Base-by-base conservation (phyloP, 2,329 filamentous ascomycete species). In the Alternaria gansuensis region DNA sequence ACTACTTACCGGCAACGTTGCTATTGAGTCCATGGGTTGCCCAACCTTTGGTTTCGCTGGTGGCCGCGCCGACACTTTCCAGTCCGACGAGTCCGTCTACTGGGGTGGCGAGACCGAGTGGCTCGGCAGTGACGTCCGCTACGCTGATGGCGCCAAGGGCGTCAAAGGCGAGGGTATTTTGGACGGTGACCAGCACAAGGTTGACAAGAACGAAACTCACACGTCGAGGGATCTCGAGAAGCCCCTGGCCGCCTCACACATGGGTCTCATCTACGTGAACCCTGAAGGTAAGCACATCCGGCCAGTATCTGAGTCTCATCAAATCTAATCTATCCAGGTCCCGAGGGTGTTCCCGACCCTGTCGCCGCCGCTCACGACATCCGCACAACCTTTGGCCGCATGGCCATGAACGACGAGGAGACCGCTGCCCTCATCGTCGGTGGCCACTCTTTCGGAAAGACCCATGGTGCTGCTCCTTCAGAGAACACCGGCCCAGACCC, bases 401-500 rank as follows among this genome's bases (percentile, higher is more conserved):
- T 93, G 90, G 90, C 87, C 62, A 93, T 93, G 90, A 87, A 91
- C 73, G 89, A 93, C 73, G 87, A 91, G 78, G 90, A 93, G 82
- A 93, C 90, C 0, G 90, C 91, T 53, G 90, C 90, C 13, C 81
- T 93, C 44, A 93, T 93, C 73, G 88, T 88, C 37, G 90, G 90
- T 72, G 90, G 90, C 37, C 90, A 93, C 82, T 84, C 87, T 26
- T 91, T 93, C 68, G 90, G 90, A 70, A 93, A 93, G 85, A 91
- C 90, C 0, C 90, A 93, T 78, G 90, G 90, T 68, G 90, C 90
- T 31, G 90, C 80, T 56, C 80, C 86, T 14, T 79, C 83, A 17
- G 83, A 85, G 63, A 84, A 91, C 68, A 83, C 92, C 49, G 89
- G 88, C 54, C 78, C 81, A 17, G 90, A 91, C 76, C 90, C 90